Percentiles rank a stretch among this genome's conserved stretches.
phyloP scores from a whole-genome alignment of 2,329 filamentous ascomycete species.

The Xylaria sp. region DNA sequence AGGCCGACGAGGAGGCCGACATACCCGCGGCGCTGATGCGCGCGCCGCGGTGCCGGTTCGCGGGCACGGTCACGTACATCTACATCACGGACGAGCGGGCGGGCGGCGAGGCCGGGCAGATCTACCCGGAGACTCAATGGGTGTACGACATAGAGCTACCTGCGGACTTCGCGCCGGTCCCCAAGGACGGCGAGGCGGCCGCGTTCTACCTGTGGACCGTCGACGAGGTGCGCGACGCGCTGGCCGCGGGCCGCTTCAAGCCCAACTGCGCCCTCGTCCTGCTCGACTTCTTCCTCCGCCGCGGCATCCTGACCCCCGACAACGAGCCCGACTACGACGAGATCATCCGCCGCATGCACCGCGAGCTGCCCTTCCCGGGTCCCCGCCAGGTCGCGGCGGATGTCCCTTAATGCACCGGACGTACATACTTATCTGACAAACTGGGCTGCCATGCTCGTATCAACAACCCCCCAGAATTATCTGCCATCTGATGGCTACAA shows the following conservation, averaged over 20 bases:
- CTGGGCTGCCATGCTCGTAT: too few relatives aligned
- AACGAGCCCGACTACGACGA: constrained; percentile 80
- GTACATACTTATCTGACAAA: too few relatives aligned
- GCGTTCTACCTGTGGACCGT: constrained; percentile 78
- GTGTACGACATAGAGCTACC: constrained; percentile 86
- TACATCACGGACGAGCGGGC: constrained; percentile 75
- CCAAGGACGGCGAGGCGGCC: constrained; percentile 88
- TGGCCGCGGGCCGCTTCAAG: constrained; percentile 81
- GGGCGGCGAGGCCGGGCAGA: constrained; percentile 77
- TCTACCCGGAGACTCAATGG: constrained; percentile 92
- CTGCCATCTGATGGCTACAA: too few relatives aligned
- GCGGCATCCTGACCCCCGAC: constrained; percentile 75
- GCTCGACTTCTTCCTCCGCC: constrained; percentile 87
- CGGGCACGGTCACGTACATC: constrained; percentile 81
- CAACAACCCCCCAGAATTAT: too few relatives aligned
- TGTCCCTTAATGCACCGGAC: constrained; percentile 19
- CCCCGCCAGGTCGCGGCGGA: constrained; percentile 50
- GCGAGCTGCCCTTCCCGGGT: constrained; percentile 78
- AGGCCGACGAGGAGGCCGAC: constrained; percentile 87
- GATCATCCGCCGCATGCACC: constrained; percentile 75
- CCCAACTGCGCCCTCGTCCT: constrained; percentile 86
- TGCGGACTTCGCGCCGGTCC: constrained; percentile 67
- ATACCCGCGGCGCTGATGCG: constrained; percentile 72
- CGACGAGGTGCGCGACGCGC: constrained; percentile 70
- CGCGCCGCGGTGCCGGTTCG: constrained; percentile 55